Evolutionary conservation across 768 basidiomycete species (phyloP).

Genomic region (Tephrocybe sp.): DNA sequence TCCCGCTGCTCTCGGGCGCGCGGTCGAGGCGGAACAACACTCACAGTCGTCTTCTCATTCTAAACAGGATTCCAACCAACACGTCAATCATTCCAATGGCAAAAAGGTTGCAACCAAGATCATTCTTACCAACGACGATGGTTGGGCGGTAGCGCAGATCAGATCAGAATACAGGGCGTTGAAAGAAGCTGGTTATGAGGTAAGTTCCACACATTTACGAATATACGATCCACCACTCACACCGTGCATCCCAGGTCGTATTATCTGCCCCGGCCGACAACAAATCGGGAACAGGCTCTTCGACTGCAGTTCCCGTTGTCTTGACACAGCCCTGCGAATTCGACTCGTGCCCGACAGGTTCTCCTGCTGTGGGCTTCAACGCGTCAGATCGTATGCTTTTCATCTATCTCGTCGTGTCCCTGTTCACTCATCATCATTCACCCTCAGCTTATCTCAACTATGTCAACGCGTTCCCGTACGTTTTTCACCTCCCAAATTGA

Average conservation of each 20-base stretch:
- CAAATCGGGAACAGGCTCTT: constrained; percentile 41
- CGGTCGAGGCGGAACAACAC: neutral
- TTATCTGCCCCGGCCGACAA: constrained; percentile 43
- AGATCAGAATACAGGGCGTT: constrained; percentile 37
- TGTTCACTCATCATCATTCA: neutral
- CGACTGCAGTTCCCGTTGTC: constrained; percentile 28
- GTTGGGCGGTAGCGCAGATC: constrained; percentile 45
- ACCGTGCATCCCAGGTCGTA: constrained; percentile 31
- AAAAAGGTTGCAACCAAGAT: constrained; percentile 10
- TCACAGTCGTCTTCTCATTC: neutral
- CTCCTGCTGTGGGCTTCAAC: constrained; percentile 40
- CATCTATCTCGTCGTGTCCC: neutral
- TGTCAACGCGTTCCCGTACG: constrained; percentile 41
- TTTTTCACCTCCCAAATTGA: too few species aligned
- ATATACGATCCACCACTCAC: neutral
- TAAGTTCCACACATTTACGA: constrained; percentile 13
- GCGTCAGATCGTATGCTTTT: constrained; percentile 34
- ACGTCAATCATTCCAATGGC: neutral
- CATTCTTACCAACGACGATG: constrained; percentile 29
- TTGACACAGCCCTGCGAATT: constrained; percentile 39
- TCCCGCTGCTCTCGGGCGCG: neutral
- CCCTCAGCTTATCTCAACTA: constrained; percentile 37
- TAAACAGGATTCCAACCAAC: neutral
- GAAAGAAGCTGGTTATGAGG: constrained; percentile 34
- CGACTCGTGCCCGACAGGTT: constrained; percentile 38